phyloP scores from a whole-genome alignment of 176 grass and related monocot genomes.

The Avena eriantha region DNA sequence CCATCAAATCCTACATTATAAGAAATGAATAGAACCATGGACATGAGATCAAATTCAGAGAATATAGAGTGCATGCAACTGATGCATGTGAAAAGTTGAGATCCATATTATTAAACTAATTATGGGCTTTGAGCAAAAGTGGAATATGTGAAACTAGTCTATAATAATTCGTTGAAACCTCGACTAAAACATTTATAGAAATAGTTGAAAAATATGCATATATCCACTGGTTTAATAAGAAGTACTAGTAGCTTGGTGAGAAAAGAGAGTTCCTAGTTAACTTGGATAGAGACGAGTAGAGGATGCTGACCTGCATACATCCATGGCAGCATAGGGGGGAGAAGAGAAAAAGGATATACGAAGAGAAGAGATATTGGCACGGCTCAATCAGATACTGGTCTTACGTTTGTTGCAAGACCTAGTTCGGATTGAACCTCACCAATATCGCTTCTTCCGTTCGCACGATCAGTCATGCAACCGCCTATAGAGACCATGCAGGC shows the following conservation, averaged over 20 bases:
- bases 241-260: neutral
- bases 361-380: slow-evolving; percentile 96
- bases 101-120: neutral
- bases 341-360: neutral
- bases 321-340: neutral
- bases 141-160: neutral
- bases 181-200: neutral
- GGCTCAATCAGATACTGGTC: slow-evolving; percentile 92
- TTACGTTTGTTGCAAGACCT: slow-evolving; percentile 47
- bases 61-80: neutral
- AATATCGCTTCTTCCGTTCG: slow-evolving; percentile 82
- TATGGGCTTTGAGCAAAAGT: neutral
- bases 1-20: neutral
- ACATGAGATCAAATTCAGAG: neutral
- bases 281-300: neutral
- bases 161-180: neutral
- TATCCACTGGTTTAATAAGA: neutral
- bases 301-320: slow-evolving; percentile 20
- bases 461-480: neutral
- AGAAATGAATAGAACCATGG: neutral
- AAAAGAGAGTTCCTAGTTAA: neutral
- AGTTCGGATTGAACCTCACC: slow-evolving; percentile 99
- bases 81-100: neutral
- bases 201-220: neutral
- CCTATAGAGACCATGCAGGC: neutral